Evolutionary conservation across 148 eudicot genomes (phyloP), one percentile per base, ranked within the genome.

Genomic region (Rheum nobile): DNA sequence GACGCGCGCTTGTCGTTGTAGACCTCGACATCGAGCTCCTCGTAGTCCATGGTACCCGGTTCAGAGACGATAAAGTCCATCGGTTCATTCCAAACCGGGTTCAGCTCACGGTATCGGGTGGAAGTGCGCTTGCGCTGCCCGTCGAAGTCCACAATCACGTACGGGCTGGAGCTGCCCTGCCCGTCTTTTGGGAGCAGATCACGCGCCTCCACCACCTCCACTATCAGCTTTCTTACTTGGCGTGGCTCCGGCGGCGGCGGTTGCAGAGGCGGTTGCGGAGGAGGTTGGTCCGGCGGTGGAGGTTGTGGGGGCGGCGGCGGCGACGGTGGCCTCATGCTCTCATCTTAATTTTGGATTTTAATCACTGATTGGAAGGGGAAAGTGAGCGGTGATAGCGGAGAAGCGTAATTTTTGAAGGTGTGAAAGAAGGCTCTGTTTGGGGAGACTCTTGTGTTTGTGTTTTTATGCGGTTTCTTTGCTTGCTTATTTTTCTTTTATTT

Each of bases 111-210:
- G 26, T 67, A 59, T 57, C 85, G 84, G 7, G 99, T 95, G 9
- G 85, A 78, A 0, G 99, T 86, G 3, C 97, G 83, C 32, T 77
- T 83, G 37, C 89, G 78, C 68, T 95, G 99, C 54, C 97, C 97
- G 67, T 95, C 99, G 41, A 90, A 95, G 26, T 95, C 97, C 0
- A 82, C 88, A 17, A 90, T 87, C 32, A 95, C 99, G 63, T 95
- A 95, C 2, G 99, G 84, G 75, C 96, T 95, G 4, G 96, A 90
- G 69, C 90, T 95, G 6, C 99, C 99, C 52, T 90, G 92, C 11
- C 99, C 99, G 77, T 95, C 99, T 70, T 95, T 95, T 0, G 99
- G 99, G 32, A 95, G 94, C 8, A 95, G 84, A 78, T 92, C 94
- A 1, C 92, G 88, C 4, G 97, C 99, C 24, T 87, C 94, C 17